Percentiles rank a stretch among this genome's conserved stretches.
phyloP scores from a whole-genome alignment of 2,329 filamentous ascomycete genomes.

The Colletotrichum sp. region DNA sequence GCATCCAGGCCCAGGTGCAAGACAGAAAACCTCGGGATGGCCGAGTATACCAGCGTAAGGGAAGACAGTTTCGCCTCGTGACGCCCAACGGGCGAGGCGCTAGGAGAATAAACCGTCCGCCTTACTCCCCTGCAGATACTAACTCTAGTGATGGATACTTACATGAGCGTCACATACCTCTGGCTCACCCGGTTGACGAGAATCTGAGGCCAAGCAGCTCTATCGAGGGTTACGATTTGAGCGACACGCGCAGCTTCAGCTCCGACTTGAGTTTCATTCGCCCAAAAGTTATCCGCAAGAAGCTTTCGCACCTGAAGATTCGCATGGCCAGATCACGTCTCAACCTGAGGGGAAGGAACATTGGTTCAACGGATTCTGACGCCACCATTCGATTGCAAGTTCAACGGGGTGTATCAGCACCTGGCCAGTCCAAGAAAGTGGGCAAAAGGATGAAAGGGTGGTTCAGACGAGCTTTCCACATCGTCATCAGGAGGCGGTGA shows the following conservation, averaged over 20 bases:
- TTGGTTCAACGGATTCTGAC: background rate
- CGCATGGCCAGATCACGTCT: slow-evolving; percentile 14
- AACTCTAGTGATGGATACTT: background rate
- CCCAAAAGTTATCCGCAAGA: slow-evolving; percentile 14
- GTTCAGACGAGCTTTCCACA: slow-evolving; percentile 1
- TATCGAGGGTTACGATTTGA: slow-evolving; percentile 4
- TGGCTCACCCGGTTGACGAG: slow-evolving; percentile 12
- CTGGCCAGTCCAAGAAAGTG: background rate
- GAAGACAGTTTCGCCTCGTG: background rate
- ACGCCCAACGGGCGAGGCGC: background rate
- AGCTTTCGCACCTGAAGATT: slow-evolving; percentile 18
- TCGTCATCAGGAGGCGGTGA: background rate
- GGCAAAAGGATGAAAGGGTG: background rate
- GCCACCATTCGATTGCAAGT: background rate
- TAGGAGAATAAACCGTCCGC: background rate
- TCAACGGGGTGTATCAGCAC: background rate
- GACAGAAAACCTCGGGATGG: background rate
- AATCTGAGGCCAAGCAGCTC: slow-evolving; percentile 4
- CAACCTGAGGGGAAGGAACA: background rate
- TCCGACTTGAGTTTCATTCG: slow-evolving; percentile 4
- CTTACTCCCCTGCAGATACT: background rate
- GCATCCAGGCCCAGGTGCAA: background rate
- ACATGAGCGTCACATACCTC: slow-evolving; percentile 8
- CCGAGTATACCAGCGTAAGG: background rate
- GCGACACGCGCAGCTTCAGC: slow-evolving; percentile 7